Percentiles rank a stretch among this genome's conserved stretches.
Conservation (phyloP, 352 stramenopile genomes). For the Thraustochytrium sp. region DNA sequence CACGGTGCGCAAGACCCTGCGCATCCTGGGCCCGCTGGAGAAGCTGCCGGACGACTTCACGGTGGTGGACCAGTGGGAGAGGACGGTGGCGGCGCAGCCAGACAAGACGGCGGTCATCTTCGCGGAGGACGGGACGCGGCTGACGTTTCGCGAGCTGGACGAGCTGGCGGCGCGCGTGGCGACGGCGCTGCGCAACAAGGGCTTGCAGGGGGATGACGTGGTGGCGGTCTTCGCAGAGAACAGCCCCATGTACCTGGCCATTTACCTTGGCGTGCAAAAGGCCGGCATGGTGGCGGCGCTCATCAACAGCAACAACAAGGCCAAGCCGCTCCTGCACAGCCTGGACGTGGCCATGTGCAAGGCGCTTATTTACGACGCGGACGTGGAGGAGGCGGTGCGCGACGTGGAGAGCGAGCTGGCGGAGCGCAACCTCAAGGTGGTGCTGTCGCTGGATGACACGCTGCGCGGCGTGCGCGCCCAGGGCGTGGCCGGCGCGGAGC, state of each 20-base stretch:
- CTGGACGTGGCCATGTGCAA: slow-evolving; percentile 59
- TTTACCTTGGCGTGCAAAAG: slow-evolving; percentile 71
- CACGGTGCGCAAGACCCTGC: not conserved
- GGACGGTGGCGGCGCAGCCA: not conserved
- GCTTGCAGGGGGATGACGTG: slow-evolving; percentile 59
- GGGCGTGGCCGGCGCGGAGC: not conserved
- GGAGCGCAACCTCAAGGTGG: not conserved
- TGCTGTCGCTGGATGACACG: slow-evolving; percentile 34
- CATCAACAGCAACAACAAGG: slow-evolving; percentile 69
- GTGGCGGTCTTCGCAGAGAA: slow-evolving; percentile 75
- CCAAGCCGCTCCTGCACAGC: slow-evolving; percentile 65
- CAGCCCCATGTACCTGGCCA: slow-evolving; percentile 65
- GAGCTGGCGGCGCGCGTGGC: not conserved
- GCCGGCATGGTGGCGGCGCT: slow-evolving; percentile 67
- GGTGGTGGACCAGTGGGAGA: not conserved
- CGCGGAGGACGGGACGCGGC: not conserved
- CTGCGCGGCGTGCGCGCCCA: not conserved
- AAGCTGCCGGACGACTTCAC: not conserved
- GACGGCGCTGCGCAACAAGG: not conserved
- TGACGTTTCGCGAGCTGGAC: not conserved
- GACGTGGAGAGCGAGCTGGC: slow-evolving; percentile 45
- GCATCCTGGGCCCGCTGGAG: not conserved
- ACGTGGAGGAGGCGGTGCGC: slow-evolving; percentile 51
- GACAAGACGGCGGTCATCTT: slow-evolving; percentile 3
- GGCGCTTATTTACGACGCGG: slow-evolving; percentile 63